Evolutionary conservation across 1,284 basidiomycete species (phyloP).

Genomic region (Heliocybe sulcata): DNA sequence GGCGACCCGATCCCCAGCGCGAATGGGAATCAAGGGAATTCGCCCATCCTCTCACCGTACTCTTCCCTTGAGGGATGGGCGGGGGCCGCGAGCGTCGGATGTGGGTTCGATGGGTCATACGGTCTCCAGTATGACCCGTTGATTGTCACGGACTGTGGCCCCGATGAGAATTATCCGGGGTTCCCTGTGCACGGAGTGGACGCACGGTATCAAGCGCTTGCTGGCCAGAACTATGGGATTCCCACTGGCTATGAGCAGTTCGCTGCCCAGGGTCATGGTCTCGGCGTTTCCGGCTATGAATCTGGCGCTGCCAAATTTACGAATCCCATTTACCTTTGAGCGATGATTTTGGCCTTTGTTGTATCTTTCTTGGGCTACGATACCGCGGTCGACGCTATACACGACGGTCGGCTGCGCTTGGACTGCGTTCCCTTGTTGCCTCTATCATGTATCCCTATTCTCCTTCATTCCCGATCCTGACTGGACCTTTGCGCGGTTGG

Average conservation of each 20-base stretch:
- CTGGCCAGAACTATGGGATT: background rate
- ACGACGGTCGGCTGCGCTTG: background rate
- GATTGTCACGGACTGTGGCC: background rate
- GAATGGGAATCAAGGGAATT: background rate
- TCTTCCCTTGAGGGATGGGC: background rate
- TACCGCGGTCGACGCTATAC: background rate
- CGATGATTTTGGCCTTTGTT: background rate
- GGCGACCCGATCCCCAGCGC: background rate
- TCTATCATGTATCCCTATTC: background rate
- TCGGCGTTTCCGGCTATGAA: background rate
- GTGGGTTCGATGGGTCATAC: background rate
- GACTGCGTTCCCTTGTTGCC: background rate
- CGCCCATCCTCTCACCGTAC: background rate
- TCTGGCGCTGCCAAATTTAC: background rate
- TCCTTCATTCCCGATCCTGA: background rate
- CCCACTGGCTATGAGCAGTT: background rate
- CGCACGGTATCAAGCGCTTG: background rate
- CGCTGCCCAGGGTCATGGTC: background rate
- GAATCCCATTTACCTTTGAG: background rate
- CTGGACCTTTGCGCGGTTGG: background rate
- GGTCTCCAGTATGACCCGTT: background rate
- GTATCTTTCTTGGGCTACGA: too few relatives aligned
- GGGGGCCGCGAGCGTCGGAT: background rate
- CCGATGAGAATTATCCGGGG: background rate
- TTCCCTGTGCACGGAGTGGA: background rate